Conservation (phyloP, 2,329 filamentous ascomycete genomes). For the Beauveria varroae region DNA sequence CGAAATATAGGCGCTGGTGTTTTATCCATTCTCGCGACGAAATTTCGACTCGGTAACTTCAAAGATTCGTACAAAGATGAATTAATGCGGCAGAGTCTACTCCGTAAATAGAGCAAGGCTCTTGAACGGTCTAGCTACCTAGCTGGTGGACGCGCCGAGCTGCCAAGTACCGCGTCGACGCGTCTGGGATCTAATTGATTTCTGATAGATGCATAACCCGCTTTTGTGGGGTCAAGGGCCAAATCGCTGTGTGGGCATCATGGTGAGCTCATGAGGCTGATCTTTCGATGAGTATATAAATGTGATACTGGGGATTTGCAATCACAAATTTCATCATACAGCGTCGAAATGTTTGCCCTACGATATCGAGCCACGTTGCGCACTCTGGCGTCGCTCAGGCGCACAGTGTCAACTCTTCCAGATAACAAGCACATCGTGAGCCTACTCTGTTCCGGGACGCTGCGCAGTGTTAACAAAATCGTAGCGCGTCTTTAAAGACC, state of each 20-base stretch:
- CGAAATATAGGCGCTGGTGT: slow-evolving; percentile 32
- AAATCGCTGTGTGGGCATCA: neutral
- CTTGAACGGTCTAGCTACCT: neutral
- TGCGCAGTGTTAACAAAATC: slow-evolving; percentile 13
- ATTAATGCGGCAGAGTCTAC: neutral
- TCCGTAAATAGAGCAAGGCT: neutral
- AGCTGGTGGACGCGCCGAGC: slow-evolving; percentile 3
- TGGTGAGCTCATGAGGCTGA: neutral
- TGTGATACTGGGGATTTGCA: neutral
- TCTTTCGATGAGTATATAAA: neutral
- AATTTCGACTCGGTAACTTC: neutral
- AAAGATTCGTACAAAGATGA: neutral
- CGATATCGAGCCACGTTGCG: neutral
- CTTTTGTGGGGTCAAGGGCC: slow-evolving; percentile 1
- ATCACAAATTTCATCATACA: neutral
- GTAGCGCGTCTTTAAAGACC: slow-evolving; percentile 52
- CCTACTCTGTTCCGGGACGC: slow-evolving; percentile 9
- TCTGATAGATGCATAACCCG: slow-evolving; percentile 20
- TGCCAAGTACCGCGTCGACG: slow-evolving; percentile 27
- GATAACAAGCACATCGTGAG: slow-evolving; percentile 49
- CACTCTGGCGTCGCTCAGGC: slow-evolving; percentile 12
- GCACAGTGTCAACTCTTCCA: slow-evolving; percentile 38
- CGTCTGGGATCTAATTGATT: slow-evolving; percentile 28
- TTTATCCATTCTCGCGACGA: slow-evolving; percentile 26
- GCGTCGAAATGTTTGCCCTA: slow-evolving; percentile 2